Evolutionary conservation across 768 basidiomycete species (phyloP), one percentile per base, ranked within the genome.

Genomic region (Leccinum olivaceopallidum): DNA sequence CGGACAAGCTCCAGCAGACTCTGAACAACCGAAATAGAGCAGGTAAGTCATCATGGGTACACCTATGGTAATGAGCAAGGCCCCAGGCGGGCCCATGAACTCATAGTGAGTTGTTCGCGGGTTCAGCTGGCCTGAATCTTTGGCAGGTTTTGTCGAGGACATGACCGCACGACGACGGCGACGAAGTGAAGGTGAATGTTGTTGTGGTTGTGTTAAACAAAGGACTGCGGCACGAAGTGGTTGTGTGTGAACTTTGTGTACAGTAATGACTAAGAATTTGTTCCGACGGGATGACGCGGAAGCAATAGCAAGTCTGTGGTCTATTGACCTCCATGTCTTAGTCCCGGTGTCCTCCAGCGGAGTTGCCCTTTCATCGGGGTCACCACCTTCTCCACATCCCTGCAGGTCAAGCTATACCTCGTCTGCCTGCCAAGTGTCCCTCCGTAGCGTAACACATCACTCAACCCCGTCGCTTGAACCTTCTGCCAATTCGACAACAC

Each of bases 381-480:
- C 22, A 57, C 60, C 24, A 92, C 87, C 67, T 83, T 89, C 58
- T 80, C 82, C 3, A 95, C 89, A 68, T 90, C 90, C 56, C 94
- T 81, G 71, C 91, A 96, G 2, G 95, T 96, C 69, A 96, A 72
- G 75, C 93, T 96, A 56, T 90, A 85, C 70, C 95, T 77, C 42
- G 80, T 80, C 18, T 77, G 76, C 61, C 95, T 81, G 63, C 71
- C 69, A 59, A 94, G 73, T 30, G 72, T 70, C 8, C 83, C 83
- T n/a, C 86, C 87, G 16, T 75, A 70, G 44, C 67, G 54, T 53
- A 88, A 71, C 10, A 75, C 73, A 47, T 75, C 72, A 55, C 74
- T 70, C 36, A 75, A 71, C 36, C 71, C 70, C 54, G 79, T 67
- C 36, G 77, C 80, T 24, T 69, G 75, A 39, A 95, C 70, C 62